phyloP scores from a whole-genome alignment of 768 basidiomycete genomes.

The Pleurotus platypus region DNA sequence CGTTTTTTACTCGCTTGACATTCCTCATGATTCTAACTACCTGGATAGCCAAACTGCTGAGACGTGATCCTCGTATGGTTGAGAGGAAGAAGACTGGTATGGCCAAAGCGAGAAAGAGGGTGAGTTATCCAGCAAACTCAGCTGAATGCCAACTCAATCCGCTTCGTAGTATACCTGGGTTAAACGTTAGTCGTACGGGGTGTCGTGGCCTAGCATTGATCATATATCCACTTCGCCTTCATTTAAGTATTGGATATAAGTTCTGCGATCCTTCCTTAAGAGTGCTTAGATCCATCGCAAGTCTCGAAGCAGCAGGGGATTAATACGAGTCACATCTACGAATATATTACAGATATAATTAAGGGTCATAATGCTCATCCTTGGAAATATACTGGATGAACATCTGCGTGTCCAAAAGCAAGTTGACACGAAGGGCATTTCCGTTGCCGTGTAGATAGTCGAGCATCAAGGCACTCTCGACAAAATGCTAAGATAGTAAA shows the following conservation, averaged over 20 bases:
- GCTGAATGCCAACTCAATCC: not conserved
- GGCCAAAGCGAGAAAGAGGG: constrained; percentile 89
- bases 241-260: too few relatives aligned
- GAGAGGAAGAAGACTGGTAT: constrained; percentile 96
- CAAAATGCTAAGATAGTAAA: constrained; percentile 65
- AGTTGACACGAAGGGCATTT: constrained; percentile 91
- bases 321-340: constrained; percentile 13
- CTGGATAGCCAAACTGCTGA: constrained; percentile 70
- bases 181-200: constrained; percentile 64
- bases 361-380: constrained; percentile 17
- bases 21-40: not conserved
- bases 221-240: too few relatives aligned
- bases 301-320: constrained; percentile 4
- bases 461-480: constrained; percentile 79
- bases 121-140: constrained; percentile 36
- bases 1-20: constrained; percentile 16
- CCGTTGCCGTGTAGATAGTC: constrained; percentile 84
- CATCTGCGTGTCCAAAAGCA: constrained; percentile 80
- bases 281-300: too few relatives aligned
- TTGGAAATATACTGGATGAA: constrained; percentile 49
- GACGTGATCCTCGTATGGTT: constrained; percentile 95
- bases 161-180: constrained; percentile 82
- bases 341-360: constrained; percentile 5
- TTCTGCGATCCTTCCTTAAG: too few relatives aligned
- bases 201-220: too few relatives aligned